phyloP scores from a whole-genome alignment of 2,329 filamentous ascomycete species.

The Penicillium sp. region DNA sequence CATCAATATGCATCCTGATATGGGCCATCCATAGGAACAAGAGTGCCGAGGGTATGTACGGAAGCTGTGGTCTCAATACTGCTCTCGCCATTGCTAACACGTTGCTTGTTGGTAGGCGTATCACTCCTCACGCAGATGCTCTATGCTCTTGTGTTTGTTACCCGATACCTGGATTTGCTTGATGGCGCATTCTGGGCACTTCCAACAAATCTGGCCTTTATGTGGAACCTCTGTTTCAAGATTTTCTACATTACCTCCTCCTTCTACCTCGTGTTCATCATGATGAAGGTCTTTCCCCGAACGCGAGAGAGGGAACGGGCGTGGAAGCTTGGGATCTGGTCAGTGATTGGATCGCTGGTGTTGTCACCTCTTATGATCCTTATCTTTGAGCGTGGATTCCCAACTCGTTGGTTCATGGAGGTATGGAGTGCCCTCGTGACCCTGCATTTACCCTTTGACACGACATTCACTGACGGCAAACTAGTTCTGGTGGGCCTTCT shows the following conservation, averaged over 20 bases:
- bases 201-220: constrained; percentile 1
- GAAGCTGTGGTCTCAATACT: background rate
- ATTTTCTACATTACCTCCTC: constrained; percentile 82
- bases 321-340: constrained; percentile 82
- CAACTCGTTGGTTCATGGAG: constrained; percentile 37
- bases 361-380: constrained; percentile 70
- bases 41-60: constrained; percentile 69
- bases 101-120: constrained; percentile 57
- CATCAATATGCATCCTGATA: constrained; percentile 87
- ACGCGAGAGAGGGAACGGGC: constrained; percentile 87
- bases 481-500: constrained; percentile 82
- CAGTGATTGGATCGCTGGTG: constrained; percentile 62
- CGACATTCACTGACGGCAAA: background rate
- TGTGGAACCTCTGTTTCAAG: constrained; percentile 65
- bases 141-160: constrained; percentile 80
- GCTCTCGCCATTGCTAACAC: constrained; percentile 2
- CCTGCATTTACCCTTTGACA: background rate
- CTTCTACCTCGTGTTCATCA: constrained; percentile 80
- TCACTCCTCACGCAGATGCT: constrained; percentile 85
- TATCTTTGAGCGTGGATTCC: constrained; percentile 60
- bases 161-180: constrained; percentile 84
- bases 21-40: constrained; percentile 84
- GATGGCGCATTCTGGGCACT: constrained; percentile 29
- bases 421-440: constrained; percentile 27
- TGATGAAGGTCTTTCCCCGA: constrained; percentile 80